Evolutionary conservation across 2,329 filamentous ascomycete species (phyloP).

Genomic region (Phoma herbarum): DNA sequence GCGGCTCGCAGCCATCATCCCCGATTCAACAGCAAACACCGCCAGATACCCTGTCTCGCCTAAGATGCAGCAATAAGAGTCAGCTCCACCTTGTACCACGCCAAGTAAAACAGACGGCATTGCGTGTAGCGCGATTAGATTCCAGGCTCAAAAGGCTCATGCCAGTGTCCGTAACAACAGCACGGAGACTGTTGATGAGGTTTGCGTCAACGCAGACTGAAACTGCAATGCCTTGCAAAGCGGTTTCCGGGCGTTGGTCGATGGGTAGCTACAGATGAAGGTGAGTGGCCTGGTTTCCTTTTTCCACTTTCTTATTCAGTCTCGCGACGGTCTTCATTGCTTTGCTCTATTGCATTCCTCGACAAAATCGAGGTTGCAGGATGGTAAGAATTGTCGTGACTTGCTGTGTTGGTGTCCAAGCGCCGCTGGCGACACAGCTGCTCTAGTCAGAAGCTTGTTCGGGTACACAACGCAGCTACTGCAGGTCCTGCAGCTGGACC

Average conservation of each 20-base stretch:
- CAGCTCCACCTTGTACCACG: slow-evolving; percentile 24
- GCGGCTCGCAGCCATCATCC: slow-evolving; percentile 36
- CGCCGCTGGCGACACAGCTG: slow-evolving; percentile 2
- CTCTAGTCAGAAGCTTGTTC: not conserved
- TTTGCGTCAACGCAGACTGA: slow-evolving; percentile 13
- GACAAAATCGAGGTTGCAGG: not conserved
- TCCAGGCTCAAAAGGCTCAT: slow-evolving; percentile 16
- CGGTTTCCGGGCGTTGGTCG: slow-evolving; percentile 21
- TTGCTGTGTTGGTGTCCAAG: no score
- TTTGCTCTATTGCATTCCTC: no score
- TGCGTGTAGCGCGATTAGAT: slow-evolving; percentile 10
- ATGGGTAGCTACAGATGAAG: slow-evolving; percentile 30
- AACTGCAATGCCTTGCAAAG: slow-evolving; percentile 16
- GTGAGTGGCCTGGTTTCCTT: slow-evolving; percentile 39
- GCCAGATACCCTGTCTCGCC: slow-evolving; percentile 26
- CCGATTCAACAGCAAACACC: slow-evolving; percentile 32
- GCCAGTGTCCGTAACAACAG: slow-evolving; percentile 29
- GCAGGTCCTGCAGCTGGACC: slow-evolving; percentile 5
- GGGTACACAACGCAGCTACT: slow-evolving; percentile 8
- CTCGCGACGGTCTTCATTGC: slow-evolving; percentile 9
- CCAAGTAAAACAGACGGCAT: slow-evolving; percentile 10
- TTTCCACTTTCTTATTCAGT: slow-evolving; percentile 28
- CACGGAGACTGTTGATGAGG: slow-evolving; percentile 10
- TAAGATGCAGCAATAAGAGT: slow-evolving; percentile 18
- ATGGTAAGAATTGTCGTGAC: not conserved